Evolutionary conservation across 2,329 filamentous ascomycete species (phyloP).

Genomic region (Sporothrix mexicana): DNA sequence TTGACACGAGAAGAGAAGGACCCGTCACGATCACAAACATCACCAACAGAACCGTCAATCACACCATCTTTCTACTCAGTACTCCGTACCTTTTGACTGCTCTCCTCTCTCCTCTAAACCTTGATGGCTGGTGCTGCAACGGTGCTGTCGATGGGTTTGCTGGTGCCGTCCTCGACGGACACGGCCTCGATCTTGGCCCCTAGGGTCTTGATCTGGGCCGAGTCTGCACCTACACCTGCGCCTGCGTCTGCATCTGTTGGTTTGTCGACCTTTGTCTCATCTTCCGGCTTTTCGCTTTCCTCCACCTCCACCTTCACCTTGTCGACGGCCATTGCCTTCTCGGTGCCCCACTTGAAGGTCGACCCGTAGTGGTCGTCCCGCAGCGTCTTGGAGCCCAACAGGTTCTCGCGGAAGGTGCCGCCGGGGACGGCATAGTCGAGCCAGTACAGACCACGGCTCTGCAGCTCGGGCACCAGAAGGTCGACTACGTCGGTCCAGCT

Average conservation of each 20-base stretch:
- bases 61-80: neutral
- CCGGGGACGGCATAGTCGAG: slow-evolving; percentile 28
- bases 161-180: slow-evolving; percentile 11
- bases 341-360: slow-evolving; percentile 27
- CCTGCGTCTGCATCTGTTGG: too few relatives aligned
- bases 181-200: slow-evolving; percentile 1
- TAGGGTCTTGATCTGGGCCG: neutral
- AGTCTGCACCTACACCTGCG: neutral
- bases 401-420: slow-evolving; percentile 29
- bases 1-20: too few relatives aligned
- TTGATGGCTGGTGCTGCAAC: slow-evolving; percentile 22
- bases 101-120: neutral
- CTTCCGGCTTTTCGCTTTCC: neutral
- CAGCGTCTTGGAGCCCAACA: slow-evolving; percentile 21
- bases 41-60: slow-evolving; percentile 4
- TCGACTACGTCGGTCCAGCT: slow-evolving; percentile 69
- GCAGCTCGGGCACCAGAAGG: slow-evolving; percentile 66
- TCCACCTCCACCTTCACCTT: neutral
- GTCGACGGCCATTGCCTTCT: slow-evolving; percentile 17
- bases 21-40: neutral
- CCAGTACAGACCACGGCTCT: slow-evolving; percentile 51
- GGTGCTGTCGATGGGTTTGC: slow-evolving; percentile 27
- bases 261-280: neutral
- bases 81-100: neutral
- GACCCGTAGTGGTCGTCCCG: slow-evolving; percentile 27